These are phyloP conservation scores for Aspergillus olivimuriae DNA, from an alignment of 495 filamentous ascomycete species.

Conservation along the genomic window DNA sequence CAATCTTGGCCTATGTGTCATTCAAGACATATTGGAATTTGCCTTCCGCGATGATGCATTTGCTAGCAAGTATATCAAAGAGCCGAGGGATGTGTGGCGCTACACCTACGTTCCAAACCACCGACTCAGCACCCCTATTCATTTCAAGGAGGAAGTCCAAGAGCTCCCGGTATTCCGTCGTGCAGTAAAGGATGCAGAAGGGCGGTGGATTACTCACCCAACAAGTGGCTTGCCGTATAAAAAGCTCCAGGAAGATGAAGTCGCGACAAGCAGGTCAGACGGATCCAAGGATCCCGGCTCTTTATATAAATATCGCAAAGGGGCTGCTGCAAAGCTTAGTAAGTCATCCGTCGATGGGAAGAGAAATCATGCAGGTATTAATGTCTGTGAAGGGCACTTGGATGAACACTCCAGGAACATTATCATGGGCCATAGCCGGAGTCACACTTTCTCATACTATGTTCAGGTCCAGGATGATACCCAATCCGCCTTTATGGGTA, in stretches of 20 bases:
- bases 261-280: constrained; percentile 5
- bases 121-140: constrained; percentile 15
- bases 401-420: constrained; percentile 19
- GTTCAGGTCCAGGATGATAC: constrained; percentile 16
- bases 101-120: constrained; percentile 14
- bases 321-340: constrained; percentile 13
- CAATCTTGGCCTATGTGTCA: constrained; percentile 20
- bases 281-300: constrained; percentile 13
- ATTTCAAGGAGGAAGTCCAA: constrained; percentile 17
- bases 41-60: constrained; percentile 14
- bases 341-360: background rate
- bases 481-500: constrained; percentile 20
- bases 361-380: constrained; percentile 3
- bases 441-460: constrained; percentile 18
- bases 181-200: constrained; percentile 5
- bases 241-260: constrained; percentile 8
- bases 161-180: constrained; percentile 9
- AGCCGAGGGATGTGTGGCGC: constrained; percentile 14
- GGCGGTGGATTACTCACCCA: constrained; percentile 8
- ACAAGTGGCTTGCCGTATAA: constrained; percentile 6
- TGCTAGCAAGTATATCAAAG: constrained; percentile 13
- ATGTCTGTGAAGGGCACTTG: constrained; percentile 15
- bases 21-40: constrained; percentile 17
- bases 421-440: constrained; percentile 16
- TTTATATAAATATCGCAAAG: constrained; percentile 23